A percentile compares a stretch with the other conserved stretches of the same genome.
Conservation (phyloP, 2,329 filamentous ascomycete species). For the Monilinia vaccinii-corymbosi region DNA sequence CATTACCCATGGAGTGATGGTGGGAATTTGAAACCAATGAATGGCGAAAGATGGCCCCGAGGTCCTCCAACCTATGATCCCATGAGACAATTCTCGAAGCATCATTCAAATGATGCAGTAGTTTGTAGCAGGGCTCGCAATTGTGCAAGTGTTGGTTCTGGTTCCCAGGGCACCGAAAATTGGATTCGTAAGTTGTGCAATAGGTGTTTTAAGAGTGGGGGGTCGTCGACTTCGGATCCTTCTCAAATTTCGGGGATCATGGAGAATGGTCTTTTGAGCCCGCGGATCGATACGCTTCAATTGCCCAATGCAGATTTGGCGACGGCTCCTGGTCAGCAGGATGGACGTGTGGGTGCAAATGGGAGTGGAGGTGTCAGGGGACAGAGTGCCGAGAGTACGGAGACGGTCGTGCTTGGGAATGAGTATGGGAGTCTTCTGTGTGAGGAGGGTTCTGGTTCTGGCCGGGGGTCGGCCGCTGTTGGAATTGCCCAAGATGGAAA, state of each 20-base stretch:
- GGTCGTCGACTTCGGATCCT: background rate
- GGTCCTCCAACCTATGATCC: background rate
- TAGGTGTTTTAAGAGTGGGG: background rate
- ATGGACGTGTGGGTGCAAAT: background rate
- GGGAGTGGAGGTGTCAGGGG: background rate
- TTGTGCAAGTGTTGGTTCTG: background rate
- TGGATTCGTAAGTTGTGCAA: background rate
- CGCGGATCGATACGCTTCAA: conserved; percentile 1
- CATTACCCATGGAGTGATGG: background rate
- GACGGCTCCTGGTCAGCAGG: background rate
- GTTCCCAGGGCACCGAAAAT: background rate
- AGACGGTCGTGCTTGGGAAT: background rate
- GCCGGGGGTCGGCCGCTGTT: no score
- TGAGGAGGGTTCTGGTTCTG: background rate
- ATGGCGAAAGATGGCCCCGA: background rate
- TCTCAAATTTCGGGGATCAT: background rate
- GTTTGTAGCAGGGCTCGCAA: background rate
- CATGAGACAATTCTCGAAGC: background rate
- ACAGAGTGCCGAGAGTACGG: background rate
- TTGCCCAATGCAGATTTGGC: background rate
- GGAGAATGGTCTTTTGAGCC: background rate
- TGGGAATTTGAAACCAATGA: background rate
- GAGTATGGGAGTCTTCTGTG: background rate
- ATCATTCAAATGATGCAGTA: background rate
- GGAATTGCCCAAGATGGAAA: background rate